A percentile compares a stretch with the other conserved stretches of the same genome.
phyloP scores from a whole-genome alignment of 345 rosid species.

The Fremontodendron californicum region DNA sequence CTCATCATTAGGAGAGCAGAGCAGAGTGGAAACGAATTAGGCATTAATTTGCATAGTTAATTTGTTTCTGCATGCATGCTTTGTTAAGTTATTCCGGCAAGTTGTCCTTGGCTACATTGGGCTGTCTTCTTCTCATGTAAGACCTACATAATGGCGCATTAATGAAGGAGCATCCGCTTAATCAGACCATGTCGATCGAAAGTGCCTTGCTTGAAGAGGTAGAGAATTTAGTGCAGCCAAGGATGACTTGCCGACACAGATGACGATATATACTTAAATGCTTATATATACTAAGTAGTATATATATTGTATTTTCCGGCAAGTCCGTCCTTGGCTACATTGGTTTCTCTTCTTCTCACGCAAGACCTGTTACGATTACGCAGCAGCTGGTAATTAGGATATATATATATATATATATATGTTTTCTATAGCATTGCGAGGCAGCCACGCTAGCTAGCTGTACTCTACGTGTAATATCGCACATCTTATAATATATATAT shows the following conservation, averaged over 20 bases:
- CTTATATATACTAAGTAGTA: not conserved
- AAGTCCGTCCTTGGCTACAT: conserved; percentile 1
- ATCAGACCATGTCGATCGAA: not conserved
- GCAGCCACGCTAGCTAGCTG: not conserved
- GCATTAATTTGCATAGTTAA: not conserved
- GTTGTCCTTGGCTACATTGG: conserved; percentile 22
- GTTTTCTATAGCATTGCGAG: not conserved
- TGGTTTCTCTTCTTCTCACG: conserved; percentile 9
- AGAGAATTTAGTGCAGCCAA: conserved; percentile 16
- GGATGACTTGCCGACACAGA: conserved; percentile 21
- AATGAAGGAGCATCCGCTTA: not conserved
- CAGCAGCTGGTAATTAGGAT: not conserved
- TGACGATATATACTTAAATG: not conserved
- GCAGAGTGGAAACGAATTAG: not conserved
- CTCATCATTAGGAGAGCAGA: not conserved
- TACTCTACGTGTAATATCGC: too few species aligned
- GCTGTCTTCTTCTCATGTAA: conserved; percentile 21
- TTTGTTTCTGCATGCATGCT: not conserved
- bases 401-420: too few species aligned
- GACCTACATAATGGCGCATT: conserved; percentile 9
- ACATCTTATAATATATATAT: too few species aligned
- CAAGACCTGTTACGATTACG: not conserved
- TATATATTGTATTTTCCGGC: not conserved
- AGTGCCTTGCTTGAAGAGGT: conserved; percentile 12
- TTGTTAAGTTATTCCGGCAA: not conserved